Evolutionary conservation across 2,329 filamentous ascomycete genomes (phyloP), one percentile per base, ranked within the genome.

Genomic region (Pestalotiopsis sp.): DNA sequence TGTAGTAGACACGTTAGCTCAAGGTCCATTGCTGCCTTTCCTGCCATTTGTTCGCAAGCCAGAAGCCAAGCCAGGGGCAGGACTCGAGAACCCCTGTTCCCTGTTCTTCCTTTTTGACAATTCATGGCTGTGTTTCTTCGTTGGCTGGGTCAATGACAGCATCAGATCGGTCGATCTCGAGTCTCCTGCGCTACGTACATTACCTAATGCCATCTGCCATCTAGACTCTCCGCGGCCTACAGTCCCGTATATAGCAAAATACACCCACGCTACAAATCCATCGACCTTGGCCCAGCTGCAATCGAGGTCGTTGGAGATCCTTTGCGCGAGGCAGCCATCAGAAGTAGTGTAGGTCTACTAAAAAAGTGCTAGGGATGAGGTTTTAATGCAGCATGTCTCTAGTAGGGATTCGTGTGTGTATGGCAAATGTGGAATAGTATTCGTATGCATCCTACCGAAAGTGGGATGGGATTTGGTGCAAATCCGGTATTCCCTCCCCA

Each of bases 391-490:
- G 31, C 31, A 20, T 52, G 17, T 52, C 20, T 17, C 17, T 9
- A n/a, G 45, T 9, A 11, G 14, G 45, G 17, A n/a, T 45, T 13
- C 17, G 41, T 52, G 45, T 52, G n/a, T 23, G 45, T 20, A 52
- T 12, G n/a, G 14, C 45, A 20, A 52, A 59, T 59, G 57, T 23
- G 57, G 23, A 59, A 27, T 59, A 59, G 57, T 59, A 13, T 36
- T 59, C 57, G 12, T 27, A 59, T 59, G 57, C 57, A 59, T 25
- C 45, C 17, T 52, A 52, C 45, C 45, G 45, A 17, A n/a, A 52
- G 45, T 45, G 20, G 52, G n/a, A 66, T 66, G 64, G 64, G 64
- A 60, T 66, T 66, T 66, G 55, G 17, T 23, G 31, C 27, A 49
- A 61, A 66, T 60, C 36, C 64, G 64, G 39, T 66, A 11, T 66